A percentile compares a stretch with the other conserved stretches of the same genome.
These are phyloP conservation scores for Sphaerulina vaccinii DNA, from an alignment of 2,329 filamentous ascomycete genomes.

Conservation along the genomic window DNA sequence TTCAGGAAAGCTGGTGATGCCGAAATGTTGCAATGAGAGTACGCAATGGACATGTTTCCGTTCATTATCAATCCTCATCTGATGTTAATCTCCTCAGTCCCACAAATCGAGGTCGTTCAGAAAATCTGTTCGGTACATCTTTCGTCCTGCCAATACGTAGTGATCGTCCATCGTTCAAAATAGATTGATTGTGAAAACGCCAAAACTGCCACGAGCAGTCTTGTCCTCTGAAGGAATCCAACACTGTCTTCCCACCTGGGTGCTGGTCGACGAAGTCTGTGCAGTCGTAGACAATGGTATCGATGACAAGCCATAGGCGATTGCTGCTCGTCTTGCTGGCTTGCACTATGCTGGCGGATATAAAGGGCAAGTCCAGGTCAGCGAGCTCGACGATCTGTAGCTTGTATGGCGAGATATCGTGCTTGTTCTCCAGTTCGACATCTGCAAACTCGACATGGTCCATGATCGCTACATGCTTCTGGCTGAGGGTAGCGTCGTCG, in stretches of 20 bases:
- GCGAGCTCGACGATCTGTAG: too few relatives aligned
- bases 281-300: slow-evolving; percentile 3
- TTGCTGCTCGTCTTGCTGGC: not conserved
- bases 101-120: not conserved
- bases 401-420: too few relatives aligned
- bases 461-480: too few relatives aligned
- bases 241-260: not conserved
- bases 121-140: not conserved
- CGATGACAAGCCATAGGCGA: not conserved
- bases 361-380: slow-evolving; percentile 3
- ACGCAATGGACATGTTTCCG: too few relatives aligned
- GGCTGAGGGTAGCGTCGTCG: too few relatives aligned
- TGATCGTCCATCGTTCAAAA: not conserved
- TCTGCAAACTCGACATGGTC: too few relatives aligned
- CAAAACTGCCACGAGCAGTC: slow-evolving; percentile 11
- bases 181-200: not conserved
- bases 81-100: not conserved
- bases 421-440: too few relatives aligned
- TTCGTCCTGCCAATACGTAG: slow-evolving; percentile 1
- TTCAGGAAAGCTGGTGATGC: too few relatives aligned
- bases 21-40: too few relatives aligned
- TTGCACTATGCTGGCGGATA: not conserved
- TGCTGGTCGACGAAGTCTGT: slow-evolving; percentile 8
- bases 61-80: not conserved
- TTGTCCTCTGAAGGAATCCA: slow-evolving; percentile 5